These are phyloP conservation scores for Penicillium occitanis DNA, from an alignment of 2,329 filamentous ascomycete genomes.

Conservation along the genomic window DNA sequence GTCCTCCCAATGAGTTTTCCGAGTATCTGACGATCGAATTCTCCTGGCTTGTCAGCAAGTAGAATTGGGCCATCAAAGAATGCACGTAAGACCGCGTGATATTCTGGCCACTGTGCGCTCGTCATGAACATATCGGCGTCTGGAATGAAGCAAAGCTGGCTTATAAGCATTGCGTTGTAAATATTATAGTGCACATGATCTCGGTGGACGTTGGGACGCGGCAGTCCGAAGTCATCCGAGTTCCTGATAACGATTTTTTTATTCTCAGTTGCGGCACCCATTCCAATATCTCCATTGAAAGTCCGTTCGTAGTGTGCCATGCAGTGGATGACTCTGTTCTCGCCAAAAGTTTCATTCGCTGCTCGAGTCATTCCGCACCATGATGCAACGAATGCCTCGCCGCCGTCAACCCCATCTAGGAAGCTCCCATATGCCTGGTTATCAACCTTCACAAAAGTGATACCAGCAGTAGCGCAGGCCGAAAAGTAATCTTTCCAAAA, in stretches of 20 bases:
- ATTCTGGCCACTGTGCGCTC: conserved; percentile 4
- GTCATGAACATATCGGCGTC: conserved; percentile 13
- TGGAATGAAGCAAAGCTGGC: neutral
- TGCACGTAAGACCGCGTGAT: conserved; percentile 1
- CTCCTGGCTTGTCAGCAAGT: neutral
- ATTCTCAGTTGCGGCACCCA: conserved; percentile 3
- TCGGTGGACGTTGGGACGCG: neutral
- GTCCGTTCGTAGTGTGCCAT: conserved; percentile 12
- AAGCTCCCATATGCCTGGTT: conserved; percentile 3
- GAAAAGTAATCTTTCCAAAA: conserved; percentile 8
- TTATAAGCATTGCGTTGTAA: conserved; percentile 3
- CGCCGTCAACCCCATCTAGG: neutral
- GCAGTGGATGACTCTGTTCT: conserved; percentile 8
- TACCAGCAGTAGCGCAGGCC: neutral
- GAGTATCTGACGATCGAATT: no score
- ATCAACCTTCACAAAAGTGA: conserved; percentile 12
- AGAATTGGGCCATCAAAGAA: conserved; percentile 6
- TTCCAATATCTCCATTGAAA: conserved; percentile 10
- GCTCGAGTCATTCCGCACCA: neutral
- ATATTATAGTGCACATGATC: conserved; percentile 6
- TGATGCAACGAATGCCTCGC: neutral
- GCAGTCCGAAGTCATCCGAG: conserved; percentile 1
- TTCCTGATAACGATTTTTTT: conserved; percentile 1
- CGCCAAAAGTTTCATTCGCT: neutral
- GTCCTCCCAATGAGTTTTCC: no score